A percentile compares a stretch with the other conserved stretches of the same genome.
These are phyloP conservation scores for Striga hermonthica DNA, from an alignment of 305 asterid genomes.

Conservation along the genomic window DNA sequence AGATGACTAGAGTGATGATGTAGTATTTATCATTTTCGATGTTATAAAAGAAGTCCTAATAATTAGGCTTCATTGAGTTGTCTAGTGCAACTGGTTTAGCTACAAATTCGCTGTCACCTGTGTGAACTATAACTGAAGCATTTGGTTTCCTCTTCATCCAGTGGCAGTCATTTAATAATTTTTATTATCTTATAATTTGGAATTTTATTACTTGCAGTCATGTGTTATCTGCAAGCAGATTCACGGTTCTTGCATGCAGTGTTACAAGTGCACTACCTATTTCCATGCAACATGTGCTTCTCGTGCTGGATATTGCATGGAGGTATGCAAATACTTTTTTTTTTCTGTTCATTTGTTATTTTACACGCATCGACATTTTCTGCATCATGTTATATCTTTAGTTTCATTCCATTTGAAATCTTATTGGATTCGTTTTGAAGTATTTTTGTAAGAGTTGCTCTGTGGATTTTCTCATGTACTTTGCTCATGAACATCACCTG, in stretches of 20 bases:
- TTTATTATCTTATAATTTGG: not conserved
- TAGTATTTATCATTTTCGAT: conserved; percentile 9
- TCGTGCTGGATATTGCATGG: conserved; percentile 91
- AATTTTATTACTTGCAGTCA: conserved; percentile 41
- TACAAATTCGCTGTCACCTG: conserved; percentile 17
- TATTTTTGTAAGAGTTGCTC: not conserved
- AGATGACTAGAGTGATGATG: conserved; percentile 6
- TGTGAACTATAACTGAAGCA: not conserved
- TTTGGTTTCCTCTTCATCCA: conserved; percentile 2
- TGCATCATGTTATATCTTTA: conserved; percentile 18
- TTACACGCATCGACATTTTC: not conserved
- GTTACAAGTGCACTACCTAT: conserved; percentile 80
- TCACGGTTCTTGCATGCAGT: conserved; percentile 77
- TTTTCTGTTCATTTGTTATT: conserved; percentile 26
- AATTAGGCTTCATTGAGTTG: conserved; percentile 9
- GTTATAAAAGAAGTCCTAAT: conserved; percentile 19
- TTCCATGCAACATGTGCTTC: conserved; percentile 88
- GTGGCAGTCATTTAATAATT: not conserved
- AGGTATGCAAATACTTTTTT: conserved; percentile 49
- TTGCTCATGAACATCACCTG: not conserved
- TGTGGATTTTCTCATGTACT: conserved; percentile 6
- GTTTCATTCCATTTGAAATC: conserved; percentile 13
- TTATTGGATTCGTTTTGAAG: conserved; percentile 11
- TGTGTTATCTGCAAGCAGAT: conserved; percentile 36
- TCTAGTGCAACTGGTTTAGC: conserved; percentile 18